Evolutionary conservation across 1,139 yeast genomes (phyloP), one percentile per base, ranked within the genome.

Genomic region (Taphrina pruni): DNA sequence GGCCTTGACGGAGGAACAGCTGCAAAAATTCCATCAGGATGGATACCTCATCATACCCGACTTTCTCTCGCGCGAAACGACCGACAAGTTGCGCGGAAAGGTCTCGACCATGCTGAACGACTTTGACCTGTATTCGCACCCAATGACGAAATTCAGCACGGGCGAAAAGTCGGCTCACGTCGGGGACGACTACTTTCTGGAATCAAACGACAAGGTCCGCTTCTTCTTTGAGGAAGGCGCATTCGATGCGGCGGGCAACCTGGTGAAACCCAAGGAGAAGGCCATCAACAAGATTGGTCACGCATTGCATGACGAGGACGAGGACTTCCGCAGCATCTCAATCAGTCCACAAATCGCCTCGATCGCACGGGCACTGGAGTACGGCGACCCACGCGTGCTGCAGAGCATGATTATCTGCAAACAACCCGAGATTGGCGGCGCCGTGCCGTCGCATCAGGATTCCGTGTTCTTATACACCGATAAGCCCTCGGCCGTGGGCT

Each of bases 391-490:
- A 0, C 79, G 89, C 41, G 89, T 90, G 1, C 81, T 89, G 58
- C 96, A 89, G 77, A 86, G 90, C 72, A 89, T 89, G 96, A 80
- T 88, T 50, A 88, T 89, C 60, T 88, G 89, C 78, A 89, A 89
- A 75, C 95, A 89, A 75, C 93, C 95, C 0, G 83, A 82, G 68
- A 85, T 84, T 55, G 89, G 96, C 41, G 88, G 88, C 1, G 88
- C 87, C 56, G 96, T 89, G 0, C 95, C 95, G 1, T 82, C 89
- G 0, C 96, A 89, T 75, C 89, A 88, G 66, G 96, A 89, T 76
- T 92, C 87, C 0, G 86, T 87, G 2, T 89, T 89, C 74, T 80
- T 89, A 48, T 89, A 81, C 77, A 89, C 96, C 0, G 81, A 85
- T 39, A 96, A 96, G 0, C 87, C 84, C 69, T 79, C 86, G 1